Conservation (phyloP, 2,329 filamentous ascomycete genomes). For the Huntiella decipiens region DNA sequence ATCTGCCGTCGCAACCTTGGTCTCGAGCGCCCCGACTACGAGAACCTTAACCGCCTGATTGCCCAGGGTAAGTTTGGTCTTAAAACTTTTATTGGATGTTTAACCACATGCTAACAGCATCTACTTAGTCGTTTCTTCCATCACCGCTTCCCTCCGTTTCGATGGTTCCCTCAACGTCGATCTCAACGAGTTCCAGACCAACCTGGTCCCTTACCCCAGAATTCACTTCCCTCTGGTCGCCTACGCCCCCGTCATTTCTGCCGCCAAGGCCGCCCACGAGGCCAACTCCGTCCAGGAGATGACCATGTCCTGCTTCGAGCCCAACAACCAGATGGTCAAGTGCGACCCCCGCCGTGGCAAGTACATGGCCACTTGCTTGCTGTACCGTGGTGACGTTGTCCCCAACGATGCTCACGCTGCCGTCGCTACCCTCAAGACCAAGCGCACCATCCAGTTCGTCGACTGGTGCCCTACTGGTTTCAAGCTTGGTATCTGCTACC, state of each 20-base stretch:
- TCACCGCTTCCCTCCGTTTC: slow-evolving; percentile 95
- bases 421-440: slow-evolving; percentile 94
- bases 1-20: slow-evolving; percentile 96
- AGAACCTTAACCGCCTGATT: slow-evolving; percentile 97
- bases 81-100: neutral
- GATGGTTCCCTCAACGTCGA: slow-evolving; percentile 98
- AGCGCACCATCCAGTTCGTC: slow-evolving; percentile 97
- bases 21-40: slow-evolving; percentile 92
- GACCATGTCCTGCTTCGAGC: slow-evolving; percentile 98
- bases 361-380: slow-evolving; percentile 97
- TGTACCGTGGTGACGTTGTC: slow-evolving; percentile 97
- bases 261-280: slow-evolving; percentile 91
- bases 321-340: slow-evolving; percentile 99
- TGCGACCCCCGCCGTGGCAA: slow-evolving; percentile 97
- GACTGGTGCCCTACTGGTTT: slow-evolving; percentile 99
- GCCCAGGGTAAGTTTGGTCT: slow-evolving; percentile 51
- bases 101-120: slow-evolving; percentile 15
- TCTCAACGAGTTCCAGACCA: slow-evolving; percentile 99
- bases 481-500: slow-evolving; percentile 99
- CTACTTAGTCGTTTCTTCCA: slow-evolving; percentile 76
- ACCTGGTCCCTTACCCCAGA: slow-evolving; percentile 94
- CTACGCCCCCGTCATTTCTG: slow-evolving; percentile 85
- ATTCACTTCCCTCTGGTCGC: slow-evolving; percentile 98
- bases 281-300: slow-evolving; percentile 97
- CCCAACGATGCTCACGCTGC: slow-evolving; percentile 87